phyloP scores from a whole-genome alignment of 192 early-diverging fungal species.

The Coemansia sp. region DNA sequence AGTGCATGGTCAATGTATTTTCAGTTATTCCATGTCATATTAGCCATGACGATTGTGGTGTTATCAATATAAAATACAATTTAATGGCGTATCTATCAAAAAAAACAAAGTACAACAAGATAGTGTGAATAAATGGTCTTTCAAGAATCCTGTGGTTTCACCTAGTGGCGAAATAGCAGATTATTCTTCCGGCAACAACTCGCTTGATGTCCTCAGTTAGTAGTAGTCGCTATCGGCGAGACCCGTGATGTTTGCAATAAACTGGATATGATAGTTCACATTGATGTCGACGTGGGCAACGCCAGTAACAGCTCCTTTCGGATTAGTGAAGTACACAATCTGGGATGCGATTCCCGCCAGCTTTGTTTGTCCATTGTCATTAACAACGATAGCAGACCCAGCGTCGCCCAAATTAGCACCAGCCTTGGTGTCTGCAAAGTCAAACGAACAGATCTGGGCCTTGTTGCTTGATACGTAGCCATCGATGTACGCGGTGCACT shows the following conservation, averaged over 20 bases:
- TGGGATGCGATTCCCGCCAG: slow-evolving; percentile 15
- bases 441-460: slow-evolving; percentile 14
- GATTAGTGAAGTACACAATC: slow-evolving; percentile 1
- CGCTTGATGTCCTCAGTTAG: not conserved
- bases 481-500: slow-evolving; percentile 8
- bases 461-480: slow-evolving; percentile 10
- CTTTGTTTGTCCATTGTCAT: not conserved
- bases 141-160: too few species aligned
- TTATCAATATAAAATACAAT: too few species aligned
- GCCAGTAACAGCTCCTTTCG: slow-evolving; percentile 5
- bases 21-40: too few species aligned
- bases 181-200: too few species aligned
- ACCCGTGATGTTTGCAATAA: slow-evolving; percentile 15
- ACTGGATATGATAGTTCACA: slow-evolving; percentile 6
- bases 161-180: too few species aligned
- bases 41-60: too few species aligned
- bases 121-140: too few species aligned
- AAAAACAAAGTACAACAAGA: too few species aligned
- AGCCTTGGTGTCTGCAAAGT: not conserved
- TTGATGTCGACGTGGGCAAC: slow-evolving; percentile 16
- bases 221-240: not conserved
- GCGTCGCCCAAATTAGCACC: slow-evolving; percentile 17
- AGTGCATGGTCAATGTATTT: too few species aligned
- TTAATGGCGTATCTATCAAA: too few species aligned
- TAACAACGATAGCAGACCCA: slow-evolving; percentile 14